phyloP scores from a whole-genome alignment of 495 filamentous ascomycete genomes.

The Copromyces sp. region DNA sequence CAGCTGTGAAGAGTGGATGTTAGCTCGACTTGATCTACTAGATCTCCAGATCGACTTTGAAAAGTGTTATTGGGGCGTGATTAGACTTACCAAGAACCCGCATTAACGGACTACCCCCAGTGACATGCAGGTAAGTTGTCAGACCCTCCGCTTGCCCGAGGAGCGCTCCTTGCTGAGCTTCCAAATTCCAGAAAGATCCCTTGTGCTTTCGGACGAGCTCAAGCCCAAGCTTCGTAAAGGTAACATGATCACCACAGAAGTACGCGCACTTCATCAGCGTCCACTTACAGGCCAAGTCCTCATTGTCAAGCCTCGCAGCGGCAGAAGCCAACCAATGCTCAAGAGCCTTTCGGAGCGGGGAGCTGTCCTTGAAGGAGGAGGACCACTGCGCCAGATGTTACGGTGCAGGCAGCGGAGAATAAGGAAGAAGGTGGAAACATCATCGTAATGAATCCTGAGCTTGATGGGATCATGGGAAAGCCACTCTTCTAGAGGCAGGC shows the following conservation, averaged over 20 bases:
- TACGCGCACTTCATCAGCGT: background rate
- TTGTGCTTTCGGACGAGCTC: background rate
- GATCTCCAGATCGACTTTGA: too few relatives aligned
- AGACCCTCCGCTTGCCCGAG: background rate
- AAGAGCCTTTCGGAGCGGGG: background rate
- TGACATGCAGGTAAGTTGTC: background rate
- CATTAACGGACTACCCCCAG: background rate
- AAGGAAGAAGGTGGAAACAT: background rate
- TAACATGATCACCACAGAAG: background rate
- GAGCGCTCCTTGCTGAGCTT: background rate
- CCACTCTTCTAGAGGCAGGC: too few relatives aligned
- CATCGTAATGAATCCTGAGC: accelerated
- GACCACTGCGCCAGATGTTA: background rate
- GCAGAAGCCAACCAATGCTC: background rate
- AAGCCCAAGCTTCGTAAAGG: background rate
- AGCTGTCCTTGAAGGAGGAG: background rate
- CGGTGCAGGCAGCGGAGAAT: background rate
- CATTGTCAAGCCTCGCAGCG: background rate
- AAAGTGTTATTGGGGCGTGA: background rate
- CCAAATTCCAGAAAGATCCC: background rate
- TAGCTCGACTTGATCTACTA: background rate
- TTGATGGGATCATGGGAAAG: background rate
- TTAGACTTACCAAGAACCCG: background rate
- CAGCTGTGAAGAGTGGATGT: background rate
- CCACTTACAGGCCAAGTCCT: background rate